phyloP scores from a whole-genome alignment of 2,329 filamentous ascomycete species.

The Microsporum ferrugineum region DNA sequence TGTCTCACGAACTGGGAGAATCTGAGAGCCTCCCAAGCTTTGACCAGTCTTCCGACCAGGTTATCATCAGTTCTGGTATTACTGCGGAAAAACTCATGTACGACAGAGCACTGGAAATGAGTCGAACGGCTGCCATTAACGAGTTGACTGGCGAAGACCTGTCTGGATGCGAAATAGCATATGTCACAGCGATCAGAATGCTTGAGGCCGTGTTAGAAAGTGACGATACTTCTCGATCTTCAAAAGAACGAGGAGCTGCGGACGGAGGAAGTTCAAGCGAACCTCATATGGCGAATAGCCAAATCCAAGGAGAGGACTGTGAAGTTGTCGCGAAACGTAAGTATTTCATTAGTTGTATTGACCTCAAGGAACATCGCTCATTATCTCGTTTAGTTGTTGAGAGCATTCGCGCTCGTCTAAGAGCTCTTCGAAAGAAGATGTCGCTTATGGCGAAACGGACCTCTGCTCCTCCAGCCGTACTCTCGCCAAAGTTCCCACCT shows the following conservation, averaged over 20 bases:
- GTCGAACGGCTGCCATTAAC: slow-evolving; percentile 81
- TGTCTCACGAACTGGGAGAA: slow-evolving; percentile 53
- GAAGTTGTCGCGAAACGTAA: slow-evolving; percentile 41
- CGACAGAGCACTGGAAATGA: slow-evolving; percentile 94
- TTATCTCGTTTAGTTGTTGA: slow-evolving; percentile 30
- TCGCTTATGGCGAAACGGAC: slow-evolving; percentile 37
- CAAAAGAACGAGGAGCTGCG: slow-evolving; percentile 17
- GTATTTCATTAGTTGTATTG: slow-evolving; percentile 16
- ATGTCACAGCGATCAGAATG: slow-evolving; percentile 87
- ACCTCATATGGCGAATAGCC: slow-evolving; percentile 32
- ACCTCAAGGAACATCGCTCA: slow-evolving; percentile 1
- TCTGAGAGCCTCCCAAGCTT: slow-evolving; percentile 42
- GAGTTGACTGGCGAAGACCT: slow-evolving; percentile 90
- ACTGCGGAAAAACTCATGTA: slow-evolving; percentile 98
- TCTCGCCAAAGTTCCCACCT: slow-evolving; percentile 18
- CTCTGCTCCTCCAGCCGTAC: slow-evolving; percentile 27
- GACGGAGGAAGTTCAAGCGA: slow-evolving; percentile 17
- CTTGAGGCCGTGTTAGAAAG: slow-evolving; percentile 80
- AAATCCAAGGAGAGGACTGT: slow-evolving; percentile 37
- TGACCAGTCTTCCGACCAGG: slow-evolving; percentile 57
- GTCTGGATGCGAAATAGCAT: slow-evolving; percentile 77
- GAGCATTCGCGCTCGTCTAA: slow-evolving; percentile 39
- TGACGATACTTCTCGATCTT: slow-evolving; percentile 46
- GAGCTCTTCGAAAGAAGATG: slow-evolving; percentile 40
- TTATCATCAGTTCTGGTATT: slow-evolving; percentile 74